Evolutionary conservation across 2,329 filamentous ascomycete species (phyloP), one percentile per base, ranked within the genome.

Genomic region (Fusarium penzigii): DNA sequence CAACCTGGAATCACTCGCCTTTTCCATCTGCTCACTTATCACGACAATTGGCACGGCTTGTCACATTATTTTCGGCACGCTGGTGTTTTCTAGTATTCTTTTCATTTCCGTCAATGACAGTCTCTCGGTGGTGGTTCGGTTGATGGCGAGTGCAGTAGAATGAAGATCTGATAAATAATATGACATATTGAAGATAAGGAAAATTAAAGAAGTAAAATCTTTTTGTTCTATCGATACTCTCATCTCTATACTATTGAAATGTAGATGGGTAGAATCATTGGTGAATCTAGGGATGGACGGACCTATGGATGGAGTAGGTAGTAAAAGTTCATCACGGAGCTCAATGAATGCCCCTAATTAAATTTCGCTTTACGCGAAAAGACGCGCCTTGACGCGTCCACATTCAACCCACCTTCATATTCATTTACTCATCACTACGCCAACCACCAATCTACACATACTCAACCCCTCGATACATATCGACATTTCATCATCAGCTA

Each of bases 341-440:
- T n/a, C 20, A 25, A 25, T 25, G 20, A 25, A n/a, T 32, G 29
- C 13, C 32, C 32, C 13, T 36, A 11, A 36, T 45, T n/a, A 48
- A 56, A 59, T 61, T 46, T n/a, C 51, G 47, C 55, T 65, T 65
- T 65, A 65, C 63, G 56, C 63, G 62, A 54, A 55, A 52, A 55
- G 56, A 52, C 63, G 61, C 63, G 63, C 43, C 46, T 12, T 5
- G 20, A 52, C 62, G 59, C 63, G 63, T 49, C 32, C 32, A 12
- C 13, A 3, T 42, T 25, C 45, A 55, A 51, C 59, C 51, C 52
- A 50, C 55, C 32, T 29, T 42, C 48, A 50, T 46, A 52, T 46
- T 46, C 46, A 54, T 55, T 39, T 49, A 53, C 25, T 39, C 45
- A 62, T 60, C 58, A 59, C 59, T 57, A 52, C 59, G 51, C 63